These are phyloP conservation scores for Lentinula edodes DNA, from an alignment of 768 basidiomycete species.

Conservation along the genomic window DNA sequence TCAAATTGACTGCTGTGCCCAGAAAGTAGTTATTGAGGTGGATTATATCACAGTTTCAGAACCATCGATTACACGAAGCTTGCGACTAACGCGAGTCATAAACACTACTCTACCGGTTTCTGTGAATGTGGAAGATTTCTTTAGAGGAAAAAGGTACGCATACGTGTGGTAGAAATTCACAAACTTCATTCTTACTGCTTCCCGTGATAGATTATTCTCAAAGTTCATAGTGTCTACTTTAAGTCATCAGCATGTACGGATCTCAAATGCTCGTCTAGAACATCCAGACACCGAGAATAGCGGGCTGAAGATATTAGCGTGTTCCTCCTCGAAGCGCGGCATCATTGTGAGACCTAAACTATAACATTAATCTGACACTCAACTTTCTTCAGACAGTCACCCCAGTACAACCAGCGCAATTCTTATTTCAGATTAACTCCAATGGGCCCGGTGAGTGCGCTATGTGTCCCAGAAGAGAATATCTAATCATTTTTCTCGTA, in stretches of 20 bases:
- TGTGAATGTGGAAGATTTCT: conserved; percentile 96
- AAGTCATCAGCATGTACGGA: conserved; percentile 72
- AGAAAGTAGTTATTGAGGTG: conserved; percentile 68
- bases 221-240: conserved; percentile 87
- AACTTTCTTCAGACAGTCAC: conserved; percentile 56
- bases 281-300: conserved; percentile 36
- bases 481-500: conserved; percentile 20
- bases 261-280: conserved; percentile 55
- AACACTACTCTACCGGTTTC: conserved; percentile 75
- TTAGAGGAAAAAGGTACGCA: conserved; percentile 73
- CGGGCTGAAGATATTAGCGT: conserved; percentile 47
- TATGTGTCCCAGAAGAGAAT: not conserved
- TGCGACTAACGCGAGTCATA: conserved; percentile 51
- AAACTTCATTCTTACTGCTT: not conserved
- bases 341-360: conserved; percentile 37
- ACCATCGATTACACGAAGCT: conserved; percentile 44
- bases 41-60: conserved; percentile 62
- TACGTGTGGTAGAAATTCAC: not conserved
- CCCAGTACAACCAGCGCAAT: conserved; percentile 69
- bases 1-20: not conserved
- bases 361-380: not conserved
- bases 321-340: conserved; percentile 37
- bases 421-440: conserved; percentile 76
- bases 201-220: conserved; percentile 65
- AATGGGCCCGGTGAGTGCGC: conserved; percentile 50